Conservation (phyloP, 192 early-diverging fungal genomes). For the Podila epicladia region DNA sequence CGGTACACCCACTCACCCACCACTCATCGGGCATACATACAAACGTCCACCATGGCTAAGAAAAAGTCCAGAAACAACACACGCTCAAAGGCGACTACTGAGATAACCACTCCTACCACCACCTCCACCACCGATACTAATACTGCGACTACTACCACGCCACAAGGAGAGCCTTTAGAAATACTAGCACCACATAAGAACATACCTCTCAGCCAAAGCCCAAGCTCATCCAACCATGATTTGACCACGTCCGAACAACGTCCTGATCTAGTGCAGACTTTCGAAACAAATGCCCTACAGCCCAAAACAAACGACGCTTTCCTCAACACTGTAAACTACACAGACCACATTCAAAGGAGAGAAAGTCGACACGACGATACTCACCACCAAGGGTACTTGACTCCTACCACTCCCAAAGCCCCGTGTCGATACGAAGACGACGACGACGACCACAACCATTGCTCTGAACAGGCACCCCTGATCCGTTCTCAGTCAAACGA, state of each 20-base stretch:
- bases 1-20: not conserved
- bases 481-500: slow-evolving; percentile 13
- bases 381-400: not conserved
- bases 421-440: slow-evolving; percentile 37
- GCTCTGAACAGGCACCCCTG: slow-evolving; percentile 18
- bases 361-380: not conserved
- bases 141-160: not conserved
- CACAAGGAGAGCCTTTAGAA: not conserved
- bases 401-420: not conserved
- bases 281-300: too few species aligned
- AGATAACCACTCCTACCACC: not conserved
- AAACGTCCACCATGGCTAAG: not conserved
- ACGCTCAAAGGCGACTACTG: slow-evolving; percentile 3
- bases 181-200: not conserved
- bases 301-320: not conserved
- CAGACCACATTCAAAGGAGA: not conserved
- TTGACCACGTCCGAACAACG: not conserved
- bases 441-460: slow-evolving; percentile 13
- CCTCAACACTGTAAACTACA: not conserved
- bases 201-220: not conserved
- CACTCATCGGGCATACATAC: not conserved
- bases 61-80: slow-evolving; percentile 16
- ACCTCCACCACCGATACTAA: not conserved
- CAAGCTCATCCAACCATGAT: not conserved
- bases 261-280: too few species aligned